These are phyloP conservation scores for Microdochium paspali DNA, from an alignment of 2,329 filamentous ascomycete species.

Conservation along the genomic window DNA sequence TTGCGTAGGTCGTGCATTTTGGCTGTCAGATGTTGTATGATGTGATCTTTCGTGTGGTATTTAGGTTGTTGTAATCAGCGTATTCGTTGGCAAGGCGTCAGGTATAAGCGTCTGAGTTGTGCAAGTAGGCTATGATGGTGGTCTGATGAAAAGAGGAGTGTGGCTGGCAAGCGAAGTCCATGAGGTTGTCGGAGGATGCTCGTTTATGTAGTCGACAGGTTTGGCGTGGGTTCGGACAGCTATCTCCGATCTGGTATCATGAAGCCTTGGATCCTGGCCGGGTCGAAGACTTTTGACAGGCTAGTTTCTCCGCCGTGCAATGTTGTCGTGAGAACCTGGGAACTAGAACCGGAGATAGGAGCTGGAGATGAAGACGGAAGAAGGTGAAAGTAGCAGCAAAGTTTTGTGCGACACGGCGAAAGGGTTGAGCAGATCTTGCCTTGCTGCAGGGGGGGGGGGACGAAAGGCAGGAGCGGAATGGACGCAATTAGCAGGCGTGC, in stretches of 20 bases:
- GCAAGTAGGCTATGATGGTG: neutral
- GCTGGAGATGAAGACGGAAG: neutral
- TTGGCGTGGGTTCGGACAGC: neutral
- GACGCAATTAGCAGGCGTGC: too few species aligned
- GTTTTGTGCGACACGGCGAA: neutral
- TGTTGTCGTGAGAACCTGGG: neutral
- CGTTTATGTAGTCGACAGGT: neutral
- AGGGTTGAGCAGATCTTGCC: neutral
- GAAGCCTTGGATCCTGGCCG: neutral
- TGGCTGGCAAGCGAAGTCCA: neutral
- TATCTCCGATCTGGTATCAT: neutral
- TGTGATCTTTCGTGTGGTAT: too few species aligned
- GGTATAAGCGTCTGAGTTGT: neutral
- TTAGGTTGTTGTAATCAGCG: slow-evolving; percentile 1
- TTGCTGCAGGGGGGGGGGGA: neutral
- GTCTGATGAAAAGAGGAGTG: neutral
- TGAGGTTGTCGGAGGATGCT: neutral
- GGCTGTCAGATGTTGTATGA: too few species aligned
- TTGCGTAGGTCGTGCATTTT: slow-evolving; percentile 56
- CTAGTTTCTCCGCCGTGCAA: neutral
- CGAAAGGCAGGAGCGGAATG: too few species aligned
- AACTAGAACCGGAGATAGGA: neutral
- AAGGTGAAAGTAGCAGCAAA: neutral
- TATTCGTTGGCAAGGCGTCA: neutral
- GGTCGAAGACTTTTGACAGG: neutral